These are phyloP conservation scores for Draba incana DNA, from an alignment of 345 rosid genomes.

Conservation along the genomic window DNA sequence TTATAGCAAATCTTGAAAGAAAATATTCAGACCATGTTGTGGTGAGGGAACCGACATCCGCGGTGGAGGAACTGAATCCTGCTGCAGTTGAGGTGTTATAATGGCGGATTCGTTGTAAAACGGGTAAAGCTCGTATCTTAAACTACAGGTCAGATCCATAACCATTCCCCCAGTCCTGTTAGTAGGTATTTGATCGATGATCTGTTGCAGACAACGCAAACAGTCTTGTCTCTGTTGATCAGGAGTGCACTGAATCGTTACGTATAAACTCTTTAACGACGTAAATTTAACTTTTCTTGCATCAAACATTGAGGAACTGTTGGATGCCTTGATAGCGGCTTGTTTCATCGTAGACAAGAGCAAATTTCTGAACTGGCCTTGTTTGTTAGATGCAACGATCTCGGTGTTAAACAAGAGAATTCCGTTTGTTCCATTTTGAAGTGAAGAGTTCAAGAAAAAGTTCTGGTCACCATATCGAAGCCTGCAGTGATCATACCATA, in stretches of 20 bases:
- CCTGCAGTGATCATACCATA: constrained; percentile 46
- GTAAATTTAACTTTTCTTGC: neutral
- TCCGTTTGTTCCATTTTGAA: neutral
- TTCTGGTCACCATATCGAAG: constrained; percentile 38
- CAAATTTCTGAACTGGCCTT: neutral
- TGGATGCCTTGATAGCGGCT: neutral
- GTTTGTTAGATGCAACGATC: neutral
- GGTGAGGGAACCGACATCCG: neutral
- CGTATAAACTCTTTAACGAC: constrained; percentile 23
- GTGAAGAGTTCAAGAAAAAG: neutral
- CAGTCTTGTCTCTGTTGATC: constrained; percentile 37
- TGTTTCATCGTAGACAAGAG: constrained; percentile 1
- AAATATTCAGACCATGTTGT: neutral
- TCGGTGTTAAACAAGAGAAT: neutral
- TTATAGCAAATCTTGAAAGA: too few relatives aligned
- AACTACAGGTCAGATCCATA: constrained; percentile 38
- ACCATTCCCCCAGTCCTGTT: constrained; percentile 38
- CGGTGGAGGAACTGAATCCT: neutral
- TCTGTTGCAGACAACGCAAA: constrained; percentile 22
- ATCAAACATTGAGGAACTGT: constrained; percentile 32
- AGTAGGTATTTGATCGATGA: neutral
- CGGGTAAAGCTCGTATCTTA: constrained; percentile 36
- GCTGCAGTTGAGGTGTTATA: neutral
- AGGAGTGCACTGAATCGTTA: constrained; percentile 52
- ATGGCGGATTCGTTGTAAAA: constrained; percentile 34